These are phyloP conservation scores for Suhomyces taliae DNA, from an alignment of 1,139 yeast genomes.

Conservation along the genomic window DNA sequence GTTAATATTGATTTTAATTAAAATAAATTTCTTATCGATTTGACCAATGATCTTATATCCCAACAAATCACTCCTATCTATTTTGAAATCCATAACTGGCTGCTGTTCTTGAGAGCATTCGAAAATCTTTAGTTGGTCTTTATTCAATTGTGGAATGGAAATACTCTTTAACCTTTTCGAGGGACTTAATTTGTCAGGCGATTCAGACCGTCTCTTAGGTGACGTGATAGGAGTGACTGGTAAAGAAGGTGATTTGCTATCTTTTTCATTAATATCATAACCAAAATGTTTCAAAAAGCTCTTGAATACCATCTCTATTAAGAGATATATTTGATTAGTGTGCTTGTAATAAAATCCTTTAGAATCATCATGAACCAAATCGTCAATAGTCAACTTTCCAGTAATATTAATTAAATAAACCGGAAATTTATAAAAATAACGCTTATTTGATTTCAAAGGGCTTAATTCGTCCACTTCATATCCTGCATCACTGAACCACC, in stretches of 20 bases:
- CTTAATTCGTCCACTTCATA: slow-evolving; percentile 16
- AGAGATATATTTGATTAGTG: slow-evolving; percentile 13
- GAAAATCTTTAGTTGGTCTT: neutral
- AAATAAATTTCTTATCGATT: slow-evolving; percentile 59
- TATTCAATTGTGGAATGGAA: neutral
- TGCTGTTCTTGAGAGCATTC: neutral
- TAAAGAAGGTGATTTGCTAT: neutral
- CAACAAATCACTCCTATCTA: neutral
- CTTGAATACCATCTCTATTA: slow-evolving; percentile 28
- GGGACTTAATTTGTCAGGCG: neutral
- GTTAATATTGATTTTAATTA: slow-evolving; percentile 27
- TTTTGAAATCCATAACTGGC: neutral
- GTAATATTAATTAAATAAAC: slow-evolving; percentile 36
- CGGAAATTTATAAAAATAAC: slow-evolving; percentile 30
- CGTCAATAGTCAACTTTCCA: slow-evolving; percentile 19
- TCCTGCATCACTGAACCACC: slow-evolving; percentile 21
- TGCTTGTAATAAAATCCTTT: neutral
- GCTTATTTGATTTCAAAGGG: slow-evolving; percentile 25
- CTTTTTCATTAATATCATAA: neutral
- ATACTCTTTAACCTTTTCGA: neutral
- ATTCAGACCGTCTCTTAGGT: neutral
- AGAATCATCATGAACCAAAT: slow-evolving; percentile 11
- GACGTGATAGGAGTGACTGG: neutral
- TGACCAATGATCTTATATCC: slow-evolving; percentile 39
- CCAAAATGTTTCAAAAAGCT: slow-evolving; percentile 23